These are phyloP conservation scores for Vicia faba DNA, from an alignment of 306 rosid genomes.

Conservation along the genomic window DNA sequence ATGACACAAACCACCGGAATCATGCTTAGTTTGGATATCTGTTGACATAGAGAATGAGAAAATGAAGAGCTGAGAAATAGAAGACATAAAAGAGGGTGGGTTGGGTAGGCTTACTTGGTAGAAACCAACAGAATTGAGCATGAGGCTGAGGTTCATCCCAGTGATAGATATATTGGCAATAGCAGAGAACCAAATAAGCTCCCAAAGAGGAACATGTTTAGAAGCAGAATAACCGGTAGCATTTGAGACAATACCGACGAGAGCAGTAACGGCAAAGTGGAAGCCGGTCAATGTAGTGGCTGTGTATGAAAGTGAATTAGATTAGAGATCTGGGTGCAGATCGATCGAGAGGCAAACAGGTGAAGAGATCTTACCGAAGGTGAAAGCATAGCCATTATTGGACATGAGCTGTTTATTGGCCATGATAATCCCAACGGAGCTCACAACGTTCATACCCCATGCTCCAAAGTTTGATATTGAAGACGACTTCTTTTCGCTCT, in stretches of 20 bases:
- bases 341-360: conserved; percentile 4
- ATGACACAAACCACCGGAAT: conserved; percentile 94
- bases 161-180: conserved; percentile 87
- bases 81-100: no score
- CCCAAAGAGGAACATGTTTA: conserved; percentile 92
- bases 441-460: conserved; percentile 87
- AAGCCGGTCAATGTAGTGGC: conserved; percentile 91
- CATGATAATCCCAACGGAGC: conserved; percentile 92
- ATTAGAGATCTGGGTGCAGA: conserved; percentile 18
- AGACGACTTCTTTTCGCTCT: conserved; percentile 67
- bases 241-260: conserved; percentile 82
- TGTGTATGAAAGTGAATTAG: conserved; percentile 29
- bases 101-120: no score
- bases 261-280: conserved; percentile 87
- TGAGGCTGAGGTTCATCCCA: conserved; percentile 92
- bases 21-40: conserved; percentile 97
- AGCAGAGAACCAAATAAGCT: conserved; percentile 88
- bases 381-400: conserved; percentile 66
- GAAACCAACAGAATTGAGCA: conserved; percentile 94
- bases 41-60: conserved; percentile 23
- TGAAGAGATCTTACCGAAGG: conserved; percentile 55
- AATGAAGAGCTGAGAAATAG: conserved; percentile 15
- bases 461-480: conserved; percentile 79
- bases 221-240: conserved; percentile 80
- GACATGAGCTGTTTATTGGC: conserved; percentile 96